These are phyloP conservation scores for Antitrichia curtipendula DNA, from an alignment of 225 moss, liverwort and hornwort species.

Conservation along the genomic window DNA sequence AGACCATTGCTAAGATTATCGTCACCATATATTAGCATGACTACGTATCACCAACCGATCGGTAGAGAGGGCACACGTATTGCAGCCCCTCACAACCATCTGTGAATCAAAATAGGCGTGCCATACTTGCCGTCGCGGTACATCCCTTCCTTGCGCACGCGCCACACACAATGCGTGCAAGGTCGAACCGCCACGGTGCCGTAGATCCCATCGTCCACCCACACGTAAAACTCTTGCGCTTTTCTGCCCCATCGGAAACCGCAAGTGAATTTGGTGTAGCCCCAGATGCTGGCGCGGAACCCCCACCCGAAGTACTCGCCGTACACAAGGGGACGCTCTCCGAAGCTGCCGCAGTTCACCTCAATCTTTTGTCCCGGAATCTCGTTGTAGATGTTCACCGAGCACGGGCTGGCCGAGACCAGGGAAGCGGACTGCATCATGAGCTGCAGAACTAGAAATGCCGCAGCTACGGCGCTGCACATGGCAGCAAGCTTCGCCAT, in stretches of 20 bases:
- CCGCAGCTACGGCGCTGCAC: neutral
- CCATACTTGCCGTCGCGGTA: neutral
- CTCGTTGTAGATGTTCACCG: neutral
- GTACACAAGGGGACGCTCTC: neutral
- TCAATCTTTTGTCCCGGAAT: neutral
- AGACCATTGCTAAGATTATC: rapidly evolving
- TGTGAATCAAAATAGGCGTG: neutral
- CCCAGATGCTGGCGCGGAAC: neutral
- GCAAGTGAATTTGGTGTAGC: neutral
- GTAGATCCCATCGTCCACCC: neutral
- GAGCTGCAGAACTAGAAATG: neutral
- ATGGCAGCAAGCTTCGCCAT: neutral
- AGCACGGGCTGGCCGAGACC: neutral
- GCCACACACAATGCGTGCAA: neutral
- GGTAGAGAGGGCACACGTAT: too few relatives aligned
- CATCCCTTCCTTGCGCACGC: neutral
- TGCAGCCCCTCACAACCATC: neutral
- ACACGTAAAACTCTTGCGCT: neutral
- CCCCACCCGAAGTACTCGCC: neutral
- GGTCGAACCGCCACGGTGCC: neutral
- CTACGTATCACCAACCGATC: neutral
- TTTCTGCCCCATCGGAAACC: neutral
- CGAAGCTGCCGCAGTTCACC: neutral
- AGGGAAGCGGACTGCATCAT: neutral
- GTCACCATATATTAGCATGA: neutral